Conservation (phyloP, 441 rosid genomes). For the Kokia cookei region DNA sequence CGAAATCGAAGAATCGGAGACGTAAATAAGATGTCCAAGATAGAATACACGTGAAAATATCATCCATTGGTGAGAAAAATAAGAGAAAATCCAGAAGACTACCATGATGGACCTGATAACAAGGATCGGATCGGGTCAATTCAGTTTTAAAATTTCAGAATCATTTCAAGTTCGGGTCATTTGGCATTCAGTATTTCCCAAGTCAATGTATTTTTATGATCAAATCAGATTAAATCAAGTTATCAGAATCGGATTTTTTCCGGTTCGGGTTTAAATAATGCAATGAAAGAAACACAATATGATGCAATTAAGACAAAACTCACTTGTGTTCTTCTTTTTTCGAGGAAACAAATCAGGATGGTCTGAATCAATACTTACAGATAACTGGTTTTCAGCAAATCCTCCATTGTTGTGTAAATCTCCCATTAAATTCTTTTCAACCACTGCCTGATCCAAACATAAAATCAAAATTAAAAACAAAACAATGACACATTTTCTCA, state of each 20-base stretch:
- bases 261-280: not conserved
- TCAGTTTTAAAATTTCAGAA: too few species aligned
- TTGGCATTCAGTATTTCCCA: too few species aligned
- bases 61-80: slow-evolving; percentile 24
- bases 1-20: slow-evolving; percentile 27
- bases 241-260: too few species aligned
- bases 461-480: not conserved
- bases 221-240: too few species aligned
- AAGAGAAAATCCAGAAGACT: slow-evolving; percentile 31
- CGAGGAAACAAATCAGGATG: not conserved
- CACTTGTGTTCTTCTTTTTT: not conserved
- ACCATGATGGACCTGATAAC: slow-evolving; percentile 33
- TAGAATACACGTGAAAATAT: slow-evolving; percentile 31
- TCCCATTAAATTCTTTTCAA: slow-evolving; percentile 31
- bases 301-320: not conserved
- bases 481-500: not conserved
- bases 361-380: slow-evolving; percentile 22
- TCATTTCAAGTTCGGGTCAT: too few species aligned
- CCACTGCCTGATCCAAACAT: slow-evolving; percentile 8
- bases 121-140: slow-evolving; percentile 10
- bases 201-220: too few species aligned
- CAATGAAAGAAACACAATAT: not conserved
- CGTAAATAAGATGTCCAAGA: slow-evolving; percentile 32
- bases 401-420: slow-evolving; percentile 22
- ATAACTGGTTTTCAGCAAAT: slow-evolving; percentile 14